Evolutionary conservation across 768 basidiomycete species (phyloP).

Genomic region (Kwoniella dendrophila): DNA sequence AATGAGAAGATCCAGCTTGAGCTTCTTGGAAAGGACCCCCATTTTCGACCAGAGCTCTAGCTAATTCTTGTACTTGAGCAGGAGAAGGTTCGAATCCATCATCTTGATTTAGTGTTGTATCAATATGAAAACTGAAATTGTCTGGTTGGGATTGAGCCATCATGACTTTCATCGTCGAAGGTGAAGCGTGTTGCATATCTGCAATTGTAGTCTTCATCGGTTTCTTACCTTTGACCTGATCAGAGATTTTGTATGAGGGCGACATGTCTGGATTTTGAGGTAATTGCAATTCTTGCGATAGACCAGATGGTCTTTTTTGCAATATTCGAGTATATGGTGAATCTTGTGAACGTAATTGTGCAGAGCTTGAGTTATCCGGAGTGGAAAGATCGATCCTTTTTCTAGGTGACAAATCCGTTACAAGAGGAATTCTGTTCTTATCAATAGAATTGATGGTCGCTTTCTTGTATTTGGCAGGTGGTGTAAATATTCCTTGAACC

Average conservation of each 20-base stretch:
- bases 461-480: not conserved
- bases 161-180: no score
- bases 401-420: constrained; percentile 12
- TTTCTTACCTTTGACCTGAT: no score
- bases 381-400: constrained; percentile 17
- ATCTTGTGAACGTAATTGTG: constrained; percentile 3
- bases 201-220: no score
- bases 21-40: not conserved
- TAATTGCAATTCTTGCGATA: not conserved
- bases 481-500: constrained; percentile 1
- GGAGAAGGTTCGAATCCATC: constrained; percentile 13
- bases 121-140: no score
- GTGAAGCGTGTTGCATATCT: no score
- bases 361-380: not conserved
- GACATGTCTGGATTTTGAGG: no score
- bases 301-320: not conserved
- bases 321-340: constrained; percentile 5
- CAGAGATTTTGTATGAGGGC: no score
- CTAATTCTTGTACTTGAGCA: constrained; percentile 11
- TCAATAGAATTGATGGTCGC: not conserved
- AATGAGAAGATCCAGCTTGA: not conserved
- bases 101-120: not conserved
- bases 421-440: constrained; percentile 8
- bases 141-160: no score
- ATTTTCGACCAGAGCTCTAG: constrained; percentile 8